These are phyloP conservation scores for Tolypocladium paradoxum DNA, from an alignment of 2,329 filamentous ascomycete genomes.

Conservation along the genomic window DNA sequence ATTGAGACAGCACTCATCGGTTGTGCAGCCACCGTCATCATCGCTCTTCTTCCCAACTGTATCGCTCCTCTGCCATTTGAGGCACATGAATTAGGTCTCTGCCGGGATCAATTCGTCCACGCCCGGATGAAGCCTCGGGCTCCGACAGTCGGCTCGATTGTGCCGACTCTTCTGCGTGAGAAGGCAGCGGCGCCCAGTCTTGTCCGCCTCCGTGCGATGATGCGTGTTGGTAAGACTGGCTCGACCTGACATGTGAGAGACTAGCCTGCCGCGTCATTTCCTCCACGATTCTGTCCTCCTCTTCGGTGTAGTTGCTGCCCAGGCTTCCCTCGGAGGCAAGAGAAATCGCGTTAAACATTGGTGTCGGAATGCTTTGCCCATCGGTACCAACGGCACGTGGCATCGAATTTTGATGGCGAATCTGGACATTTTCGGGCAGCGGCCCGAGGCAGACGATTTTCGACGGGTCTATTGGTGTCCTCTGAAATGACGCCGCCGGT, in stretches of 20 bases:
- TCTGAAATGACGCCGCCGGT: constrained; percentile 23
- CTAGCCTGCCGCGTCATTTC: constrained; percentile 16
- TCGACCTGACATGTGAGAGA: constrained; percentile 2
- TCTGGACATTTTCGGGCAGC: constrained; percentile 35
- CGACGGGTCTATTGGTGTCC: constrained; percentile 39
- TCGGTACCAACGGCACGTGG: constrained; percentile 5
- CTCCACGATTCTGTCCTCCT: constrained; percentile 31
- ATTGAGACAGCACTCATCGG: neutral
- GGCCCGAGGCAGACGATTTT: constrained; percentile 45
- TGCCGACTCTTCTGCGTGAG: neutral
- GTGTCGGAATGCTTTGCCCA: neutral
- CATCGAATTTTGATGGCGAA: constrained; percentile 11
- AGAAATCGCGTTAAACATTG: constrained; percentile 4
- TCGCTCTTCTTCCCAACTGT: constrained; percentile 37
- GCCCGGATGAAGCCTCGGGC: neutral
- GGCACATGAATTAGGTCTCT: constrained; percentile 39
- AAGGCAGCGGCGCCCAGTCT: neutral
- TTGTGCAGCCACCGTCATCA: no score
- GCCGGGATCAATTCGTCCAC: constrained; percentile 30
- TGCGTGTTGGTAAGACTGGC: neutral
- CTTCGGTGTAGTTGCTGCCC: constrained; percentile 46
- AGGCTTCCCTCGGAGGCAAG: constrained; percentile 26
- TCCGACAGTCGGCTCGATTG: neutral
- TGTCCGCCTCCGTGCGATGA: neutral
- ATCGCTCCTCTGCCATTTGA: constrained; percentile 36